Base-by-base conservation (phyloP, 306 rosid genomes). In the Quercus berberidifolia region DNA sequence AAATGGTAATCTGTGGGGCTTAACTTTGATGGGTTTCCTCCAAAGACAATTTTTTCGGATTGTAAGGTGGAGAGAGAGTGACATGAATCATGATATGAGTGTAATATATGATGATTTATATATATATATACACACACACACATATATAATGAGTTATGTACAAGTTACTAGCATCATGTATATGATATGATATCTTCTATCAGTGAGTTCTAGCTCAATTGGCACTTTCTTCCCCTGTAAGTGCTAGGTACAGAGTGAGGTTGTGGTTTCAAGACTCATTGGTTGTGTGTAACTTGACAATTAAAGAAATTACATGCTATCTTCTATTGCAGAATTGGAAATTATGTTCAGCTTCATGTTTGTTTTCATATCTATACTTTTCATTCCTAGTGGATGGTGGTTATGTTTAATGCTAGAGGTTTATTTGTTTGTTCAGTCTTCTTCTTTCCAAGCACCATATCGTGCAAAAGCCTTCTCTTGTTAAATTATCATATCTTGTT, bases 51-150 rank as follows among this genome's bases (percentile, higher is more conserved):
- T 6, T 49, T 49, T 49, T 49, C 3, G 17, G 54, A 10, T 49
- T 12, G 54, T 49, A 49, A 38, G 10, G 10, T 38, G 43, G 54
- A 49, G 54, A 49, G 54, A 11, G 54, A 46, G 15, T 10, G 54
- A 49, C 54, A 49, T 49, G 17, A 2, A 5, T 33, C 15, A 49
- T 49, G 54, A 49, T 49, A 49, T 6, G 72, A 67, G 35, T 8
- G 49, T 30, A 21, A 30, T 10, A 35, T 33, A 31, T 33, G 49
- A 30, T 67, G 72, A 67, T 46, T 18, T 14, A 31, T 38, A 31
- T 17, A 15, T 4, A 33, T 0, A 33, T 0, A 33, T 0, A 33
- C 0, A 31, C 5, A 33, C 0, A 31, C 5, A 5, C 1, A 31
- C 1, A 33, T 5, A 14, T 35, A 38, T 38, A 2, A 38, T 7